phyloP scores from a whole-genome alignment of 2,329 filamentous ascomycete genomes.

The Microascus cirrosus region DNA sequence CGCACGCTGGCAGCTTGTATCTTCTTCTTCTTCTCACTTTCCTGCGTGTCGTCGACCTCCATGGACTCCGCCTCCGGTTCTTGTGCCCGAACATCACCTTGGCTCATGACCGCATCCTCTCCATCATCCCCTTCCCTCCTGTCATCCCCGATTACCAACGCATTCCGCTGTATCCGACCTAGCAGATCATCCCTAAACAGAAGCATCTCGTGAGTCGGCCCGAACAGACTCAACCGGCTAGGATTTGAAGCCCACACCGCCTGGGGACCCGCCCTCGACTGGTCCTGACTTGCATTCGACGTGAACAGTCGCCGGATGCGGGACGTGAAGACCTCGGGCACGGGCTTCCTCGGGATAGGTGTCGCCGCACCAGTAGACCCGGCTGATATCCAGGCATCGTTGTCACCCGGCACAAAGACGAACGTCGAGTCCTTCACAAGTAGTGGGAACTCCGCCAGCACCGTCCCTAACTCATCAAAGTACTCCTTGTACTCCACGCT shows the following conservation, averaged over 20 bases:
- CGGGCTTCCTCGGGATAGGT: conserved; percentile 55
- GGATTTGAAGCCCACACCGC: conserved; percentile 87
- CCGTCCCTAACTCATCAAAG: conserved; percentile 77
- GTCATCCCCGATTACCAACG: conserved; percentile 53
- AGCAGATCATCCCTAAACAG: conserved; percentile 82
- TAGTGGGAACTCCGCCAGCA: conserved; percentile 72
- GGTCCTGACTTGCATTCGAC: conserved; percentile 53
- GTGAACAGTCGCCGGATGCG: conserved; percentile 71
- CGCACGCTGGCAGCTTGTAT: conserved; percentile 29
- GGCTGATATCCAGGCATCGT: conserved; percentile 90
- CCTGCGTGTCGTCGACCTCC: conserved; percentile 26
- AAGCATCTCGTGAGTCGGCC: conserved; percentile 76
- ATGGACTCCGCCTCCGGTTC: conserved; percentile 17
- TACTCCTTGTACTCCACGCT: conserved; percentile 96
- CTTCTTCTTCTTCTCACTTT: conserved; percentile 4
- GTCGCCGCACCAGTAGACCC: conserved; percentile 67
- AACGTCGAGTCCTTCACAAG: conserved; percentile 74
- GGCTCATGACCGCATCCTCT: conserved; percentile 13
- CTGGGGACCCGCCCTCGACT: conserved; percentile 45
- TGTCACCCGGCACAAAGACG: conserved; percentile 89
- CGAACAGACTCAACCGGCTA: conserved; percentile 70
- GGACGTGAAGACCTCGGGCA: conserved; percentile 86
- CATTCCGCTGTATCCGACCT: conserved; percentile 63
- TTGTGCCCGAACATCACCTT: conserved; percentile 7
- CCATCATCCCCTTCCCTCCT: conserved; percentile 15